Evolutionary conservation across 768 basidiomycete genomes (phyloP).

Genomic region (Sistotremastrum niveocremeum): DNA sequence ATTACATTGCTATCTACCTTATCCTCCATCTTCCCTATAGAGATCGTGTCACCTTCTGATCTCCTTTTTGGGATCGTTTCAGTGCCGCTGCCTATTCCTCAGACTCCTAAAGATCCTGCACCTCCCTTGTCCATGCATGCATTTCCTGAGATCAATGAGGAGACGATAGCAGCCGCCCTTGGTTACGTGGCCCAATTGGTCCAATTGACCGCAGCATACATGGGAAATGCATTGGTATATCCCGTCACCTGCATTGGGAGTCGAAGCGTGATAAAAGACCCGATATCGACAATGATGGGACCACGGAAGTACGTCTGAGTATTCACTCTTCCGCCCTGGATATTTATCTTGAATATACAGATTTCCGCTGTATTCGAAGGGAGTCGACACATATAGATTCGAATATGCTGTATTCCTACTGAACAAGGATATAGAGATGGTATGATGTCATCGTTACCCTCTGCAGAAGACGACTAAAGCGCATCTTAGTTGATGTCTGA

Average conservation of each 20-base stretch:
- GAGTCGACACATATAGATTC: slow-evolving; percentile 92
- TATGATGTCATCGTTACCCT: slow-evolving; percentile 16
- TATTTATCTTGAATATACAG: slow-evolving; percentile 25
- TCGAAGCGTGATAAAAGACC: slow-evolving; percentile 81
- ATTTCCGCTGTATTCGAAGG: slow-evolving; percentile 90
- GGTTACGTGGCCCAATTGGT: slow-evolving; percentile 85
- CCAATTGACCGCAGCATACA: slow-evolving; percentile 67
- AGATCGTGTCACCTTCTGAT: slow-evolving; percentile 68
- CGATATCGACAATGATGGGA: slow-evolving; percentile 89
- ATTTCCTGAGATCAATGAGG: slow-evolving; percentile 70
- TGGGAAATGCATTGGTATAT: slow-evolving; percentile 68
- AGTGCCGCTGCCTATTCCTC: slow-evolving; percentile 84
- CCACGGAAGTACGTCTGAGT: slow-evolving; percentile 64
- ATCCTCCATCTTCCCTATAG: slow-evolving; percentile 77
- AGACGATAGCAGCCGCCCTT: slow-evolving; percentile 75
- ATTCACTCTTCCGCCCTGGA: slow-evolving; percentile 1
- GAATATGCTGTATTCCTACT: slow-evolving; percentile 95
- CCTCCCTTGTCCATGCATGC: slow-evolving; percentile 60
- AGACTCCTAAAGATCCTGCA: slow-evolving; percentile 59
- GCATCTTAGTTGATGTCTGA: slow-evolving; percentile 71
- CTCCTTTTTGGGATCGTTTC: slow-evolving; percentile 81
- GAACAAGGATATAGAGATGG: slow-evolving; percentile 96
- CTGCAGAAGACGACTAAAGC: slow-evolving; percentile 2
- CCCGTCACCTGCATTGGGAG: slow-evolving; percentile 86
- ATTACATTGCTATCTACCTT: slow-evolving; percentile 57